Evolutionary conservation across 148 eudicot genomes (phyloP).

Genomic region (Rhododendron ferrugineum): DNA sequence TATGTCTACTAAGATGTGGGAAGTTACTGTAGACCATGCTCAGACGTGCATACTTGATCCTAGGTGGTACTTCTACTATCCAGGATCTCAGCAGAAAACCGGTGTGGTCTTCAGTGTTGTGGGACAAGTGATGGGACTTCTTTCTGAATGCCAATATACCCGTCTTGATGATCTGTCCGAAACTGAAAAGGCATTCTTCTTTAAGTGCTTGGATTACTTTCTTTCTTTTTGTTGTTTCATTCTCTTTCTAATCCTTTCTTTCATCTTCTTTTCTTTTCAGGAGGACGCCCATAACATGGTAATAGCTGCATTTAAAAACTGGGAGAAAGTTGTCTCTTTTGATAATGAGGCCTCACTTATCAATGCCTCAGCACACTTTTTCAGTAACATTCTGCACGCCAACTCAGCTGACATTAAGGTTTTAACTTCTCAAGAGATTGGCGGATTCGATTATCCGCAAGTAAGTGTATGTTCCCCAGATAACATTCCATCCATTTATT

Average conservation of each 20-base stretch:
- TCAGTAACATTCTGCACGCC: constrained; percentile 18
- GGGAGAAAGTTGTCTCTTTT: constrained; percentile 56
- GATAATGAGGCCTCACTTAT: constrained; percentile 58
- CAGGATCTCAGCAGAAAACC: constrained; percentile 36
- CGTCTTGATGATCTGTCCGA: constrained; percentile 61
- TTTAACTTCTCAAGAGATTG: constrained; percentile 27
- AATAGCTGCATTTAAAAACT: constrained; percentile 53
- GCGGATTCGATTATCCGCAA: constrained; percentile 27
- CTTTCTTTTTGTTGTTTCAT: neutral
- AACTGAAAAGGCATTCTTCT: constrained; percentile 54
- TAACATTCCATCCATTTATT: constrained; percentile 52
- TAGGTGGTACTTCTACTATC: constrained; percentile 43
- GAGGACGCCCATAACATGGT: constrained; percentile 55
- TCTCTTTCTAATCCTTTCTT: neutral
- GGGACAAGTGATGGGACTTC: constrained; percentile 64
- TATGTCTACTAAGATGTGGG: constrained; percentile 91
- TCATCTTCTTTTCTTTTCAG: constrained; percentile 28
- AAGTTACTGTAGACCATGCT: constrained; percentile 60
- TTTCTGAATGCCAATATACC: constrained; percentile 52
- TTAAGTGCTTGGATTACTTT: neutral
- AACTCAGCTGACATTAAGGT: constrained; percentile 32
- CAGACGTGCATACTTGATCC: constrained; percentile 60
- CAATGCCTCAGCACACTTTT: constrained; percentile 25
- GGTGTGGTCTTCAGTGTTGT: constrained; percentile 75
- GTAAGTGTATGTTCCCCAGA: constrained; percentile 43